Evolutionary conservation across 2,329 filamentous ascomycete genomes (phyloP).

Genomic region (Fusarium sublunatum): DNA sequence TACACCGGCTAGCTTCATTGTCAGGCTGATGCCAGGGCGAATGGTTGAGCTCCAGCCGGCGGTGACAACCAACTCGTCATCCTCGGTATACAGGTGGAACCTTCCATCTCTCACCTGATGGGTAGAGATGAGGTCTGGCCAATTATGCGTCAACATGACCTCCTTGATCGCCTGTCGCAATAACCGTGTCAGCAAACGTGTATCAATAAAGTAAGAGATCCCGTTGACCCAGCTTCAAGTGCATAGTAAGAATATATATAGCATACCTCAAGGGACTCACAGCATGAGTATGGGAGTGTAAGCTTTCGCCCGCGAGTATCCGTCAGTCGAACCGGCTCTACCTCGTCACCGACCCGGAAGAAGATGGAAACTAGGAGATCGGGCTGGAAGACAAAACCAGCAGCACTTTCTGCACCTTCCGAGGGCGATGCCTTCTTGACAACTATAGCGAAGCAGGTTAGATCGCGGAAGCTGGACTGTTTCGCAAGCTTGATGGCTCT

Average conservation of each 20-base stretch:
- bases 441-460: background rate
- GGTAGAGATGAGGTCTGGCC: background rate
- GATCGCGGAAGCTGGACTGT: background rate
- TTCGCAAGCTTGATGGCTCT: background rate
- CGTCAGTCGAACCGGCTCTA: background rate
- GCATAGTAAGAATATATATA: too few species aligned
- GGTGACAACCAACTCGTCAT: background rate
- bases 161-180: too few species aligned
- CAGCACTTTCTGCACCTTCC: too few species aligned
- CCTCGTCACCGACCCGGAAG: background rate
- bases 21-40: background rate
- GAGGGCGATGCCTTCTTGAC: background rate
- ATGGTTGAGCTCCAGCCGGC: background rate
- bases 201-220: too few species aligned
- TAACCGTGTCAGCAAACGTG: too few species aligned
- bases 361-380: background rate
- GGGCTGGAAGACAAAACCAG: background rate
- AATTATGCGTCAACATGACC: background rate
- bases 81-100: background rate
- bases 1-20: background rate
- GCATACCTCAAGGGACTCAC: background rate
- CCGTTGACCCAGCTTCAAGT: too few species aligned
- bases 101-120: background rate
- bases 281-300: background rate
- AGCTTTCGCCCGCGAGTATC: background rate